Evolutionary conservation across 306 rosid genomes (phyloP).

Genomic region (Cotoneaster glaucophyllus): DNA sequence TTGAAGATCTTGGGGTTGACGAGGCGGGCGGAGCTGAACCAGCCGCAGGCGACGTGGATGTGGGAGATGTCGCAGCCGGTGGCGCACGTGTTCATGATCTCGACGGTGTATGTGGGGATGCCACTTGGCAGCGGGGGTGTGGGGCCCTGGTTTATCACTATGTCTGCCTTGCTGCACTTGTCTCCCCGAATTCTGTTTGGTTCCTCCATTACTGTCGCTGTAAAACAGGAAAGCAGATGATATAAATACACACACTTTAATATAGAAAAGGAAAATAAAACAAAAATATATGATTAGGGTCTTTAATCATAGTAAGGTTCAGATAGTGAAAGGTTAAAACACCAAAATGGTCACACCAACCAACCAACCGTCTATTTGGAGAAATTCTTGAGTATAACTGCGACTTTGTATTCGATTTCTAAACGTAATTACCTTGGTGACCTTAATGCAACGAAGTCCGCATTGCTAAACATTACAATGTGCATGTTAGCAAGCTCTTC

Average conservation of each 20-base stretch:
- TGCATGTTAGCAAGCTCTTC: no score
- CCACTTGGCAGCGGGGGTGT: constrained; percentile 74
- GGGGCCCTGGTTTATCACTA: constrained; percentile 70
- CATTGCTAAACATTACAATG: no score
- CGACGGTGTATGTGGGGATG: constrained; percentile 75
- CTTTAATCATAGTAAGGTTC: not conserved
- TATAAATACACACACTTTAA: not conserved
- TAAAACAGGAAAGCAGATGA: not conserved
- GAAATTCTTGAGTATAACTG: not conserved
- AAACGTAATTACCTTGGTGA: no score
- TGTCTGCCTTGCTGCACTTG: constrained; percentile 56
- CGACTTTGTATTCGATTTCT: not conserved
- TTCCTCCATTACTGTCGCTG: constrained; percentile 32
- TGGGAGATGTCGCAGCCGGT: constrained; percentile 64
- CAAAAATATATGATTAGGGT: not conserved
- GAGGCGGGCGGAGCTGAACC: constrained; percentile 86
- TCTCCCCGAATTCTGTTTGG: constrained; percentile 76
- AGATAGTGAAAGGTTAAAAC: not conserved
- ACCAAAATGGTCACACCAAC: not conserved
- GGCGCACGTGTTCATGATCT: constrained; percentile 62
- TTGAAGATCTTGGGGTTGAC: constrained; percentile 78
- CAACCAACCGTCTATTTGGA: not conserved
- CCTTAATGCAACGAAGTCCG: no score
- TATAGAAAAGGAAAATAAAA: not conserved
- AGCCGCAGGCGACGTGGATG: constrained; percentile 72